Conservation (phyloP, 805 yeast genomes). For the Starmera dryadoides region DNA sequence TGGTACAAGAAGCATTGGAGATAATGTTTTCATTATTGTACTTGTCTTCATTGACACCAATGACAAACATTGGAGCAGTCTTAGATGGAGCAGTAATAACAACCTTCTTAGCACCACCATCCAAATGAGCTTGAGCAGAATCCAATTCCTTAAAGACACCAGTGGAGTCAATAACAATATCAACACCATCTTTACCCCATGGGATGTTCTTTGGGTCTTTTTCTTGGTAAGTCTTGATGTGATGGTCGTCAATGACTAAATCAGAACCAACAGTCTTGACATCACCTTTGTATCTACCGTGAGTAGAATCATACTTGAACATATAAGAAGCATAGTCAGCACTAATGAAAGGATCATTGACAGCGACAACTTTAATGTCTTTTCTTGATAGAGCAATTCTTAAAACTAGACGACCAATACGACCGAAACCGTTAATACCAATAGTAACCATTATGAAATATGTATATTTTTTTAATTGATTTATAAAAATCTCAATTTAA, state of each 20-base stretch:
- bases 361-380: constrained; percentile 77
- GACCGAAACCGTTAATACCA: constrained; percentile 94
- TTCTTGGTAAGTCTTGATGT: constrained; percentile 67
- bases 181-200: constrained; percentile 81
- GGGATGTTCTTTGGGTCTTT: constrained; percentile 82
- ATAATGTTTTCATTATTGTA: constrained; percentile 73
- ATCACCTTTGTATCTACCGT: constrained; percentile 76
- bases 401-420: constrained; percentile 86
- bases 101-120: constrained; percentile 93
- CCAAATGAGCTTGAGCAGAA: constrained; percentile 78
- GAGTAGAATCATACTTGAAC: constrained; percentile 95
- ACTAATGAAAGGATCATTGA: constrained; percentile 88
- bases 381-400: constrained; percentile 71
- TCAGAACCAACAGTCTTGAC: constrained; percentile 51
- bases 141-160: constrained; percentile 85
- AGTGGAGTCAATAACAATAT: constrained; percentile 86
- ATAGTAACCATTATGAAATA: constrained; percentile 16
- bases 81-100: constrained; percentile 90
- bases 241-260: constrained; percentile 62
- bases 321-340: constrained; percentile 90
- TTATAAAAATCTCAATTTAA: no score
- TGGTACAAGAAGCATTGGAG: constrained; percentile 93
- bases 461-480: no score
- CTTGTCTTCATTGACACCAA: constrained; percentile 80
- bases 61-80: constrained; percentile 93